phyloP scores from a whole-genome alignment of 73 alveolate species.

The Stentor coeruleus region DNA sequence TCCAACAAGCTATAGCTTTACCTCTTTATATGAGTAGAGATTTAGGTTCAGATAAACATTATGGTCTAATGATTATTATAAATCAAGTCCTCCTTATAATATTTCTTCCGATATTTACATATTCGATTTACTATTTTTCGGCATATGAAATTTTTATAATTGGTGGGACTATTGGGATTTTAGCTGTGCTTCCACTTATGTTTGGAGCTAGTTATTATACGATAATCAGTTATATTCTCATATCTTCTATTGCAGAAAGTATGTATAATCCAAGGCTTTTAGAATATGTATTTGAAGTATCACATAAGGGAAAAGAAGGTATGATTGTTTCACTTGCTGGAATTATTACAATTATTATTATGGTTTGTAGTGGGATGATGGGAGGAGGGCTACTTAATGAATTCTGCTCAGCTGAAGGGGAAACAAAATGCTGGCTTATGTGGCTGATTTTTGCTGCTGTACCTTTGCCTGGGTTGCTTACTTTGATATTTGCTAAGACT shows the following conservation, averaged over 20 bases:
- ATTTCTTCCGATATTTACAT: neutral
- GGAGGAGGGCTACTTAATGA: neutral
- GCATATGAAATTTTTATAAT: neutral
- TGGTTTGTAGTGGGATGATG: neutral
- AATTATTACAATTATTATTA: neutral
- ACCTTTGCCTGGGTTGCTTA: no score
- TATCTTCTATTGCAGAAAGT: neutral
- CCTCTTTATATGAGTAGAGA: constrained; percentile 2
- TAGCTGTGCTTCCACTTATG: neutral
- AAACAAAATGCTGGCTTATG: neutral
- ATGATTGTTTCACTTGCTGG: neutral
- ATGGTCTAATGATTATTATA: neutral
- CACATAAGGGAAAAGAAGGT: neutral
- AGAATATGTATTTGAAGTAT: neutral
- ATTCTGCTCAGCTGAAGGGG: neutral
- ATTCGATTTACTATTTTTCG: neutral
- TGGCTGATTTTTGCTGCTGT: no score
- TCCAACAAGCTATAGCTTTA: no score
- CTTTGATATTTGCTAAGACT: no score
- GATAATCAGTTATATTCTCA: neutral
- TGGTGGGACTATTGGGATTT: neutral
- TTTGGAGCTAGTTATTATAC: constrained; percentile 1
- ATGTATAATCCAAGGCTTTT: neutral
- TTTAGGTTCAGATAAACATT: neutral
- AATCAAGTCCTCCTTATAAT: neutral